Conservation (phyloP, 2,329 filamentous ascomycete genomes). For the Amauroascus verrucosus region DNA sequence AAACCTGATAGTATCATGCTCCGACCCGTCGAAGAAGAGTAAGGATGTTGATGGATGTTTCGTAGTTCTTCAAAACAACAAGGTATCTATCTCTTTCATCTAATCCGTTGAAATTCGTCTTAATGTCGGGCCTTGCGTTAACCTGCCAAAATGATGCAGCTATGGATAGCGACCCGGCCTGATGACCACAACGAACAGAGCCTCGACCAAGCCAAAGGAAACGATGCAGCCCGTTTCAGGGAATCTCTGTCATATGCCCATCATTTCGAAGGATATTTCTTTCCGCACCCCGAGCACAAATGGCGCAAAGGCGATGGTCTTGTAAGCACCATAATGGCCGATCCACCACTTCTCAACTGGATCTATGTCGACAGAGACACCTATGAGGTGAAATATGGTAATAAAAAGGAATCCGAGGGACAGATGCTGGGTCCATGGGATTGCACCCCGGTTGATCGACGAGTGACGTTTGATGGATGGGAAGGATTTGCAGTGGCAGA, state of each 20-base stretch:
- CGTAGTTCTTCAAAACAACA: slow-evolving; percentile 9
- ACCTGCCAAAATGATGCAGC: too few species aligned
- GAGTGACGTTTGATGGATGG: slow-evolving; percentile 28
- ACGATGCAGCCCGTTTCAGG: not conserved
- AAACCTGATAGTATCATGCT: slow-evolving; percentile 10
- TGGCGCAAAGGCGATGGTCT: slow-evolving; percentile 38
- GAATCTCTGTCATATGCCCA: not conserved
- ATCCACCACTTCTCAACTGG: slow-evolving; percentile 59
- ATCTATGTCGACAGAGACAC: slow-evolving; percentile 56
- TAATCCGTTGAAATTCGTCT: too few species aligned
- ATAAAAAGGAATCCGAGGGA: slow-evolving; percentile 58
- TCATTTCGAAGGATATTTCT: slow-evolving; percentile 43
- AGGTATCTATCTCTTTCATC: not conserved
- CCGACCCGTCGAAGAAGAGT: slow-evolving; percentile 6
- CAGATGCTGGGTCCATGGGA: slow-evolving; percentile 75
- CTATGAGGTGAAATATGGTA: slow-evolving; percentile 52
- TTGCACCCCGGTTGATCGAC: slow-evolving; percentile 56
- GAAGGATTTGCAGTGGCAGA: slow-evolving; percentile 25
- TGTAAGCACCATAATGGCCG: slow-evolving; percentile 44
- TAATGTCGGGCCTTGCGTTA: too few species aligned
- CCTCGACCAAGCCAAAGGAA: too few species aligned
- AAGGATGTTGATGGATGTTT: slow-evolving; percentile 11
- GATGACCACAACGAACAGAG: too few species aligned
- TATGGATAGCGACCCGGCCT: too few species aligned
- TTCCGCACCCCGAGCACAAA: slow-evolving; percentile 45